Evolutionary conservation across 345 rosid species (phyloP).

Genomic region (Murraya koenigii): DNA sequence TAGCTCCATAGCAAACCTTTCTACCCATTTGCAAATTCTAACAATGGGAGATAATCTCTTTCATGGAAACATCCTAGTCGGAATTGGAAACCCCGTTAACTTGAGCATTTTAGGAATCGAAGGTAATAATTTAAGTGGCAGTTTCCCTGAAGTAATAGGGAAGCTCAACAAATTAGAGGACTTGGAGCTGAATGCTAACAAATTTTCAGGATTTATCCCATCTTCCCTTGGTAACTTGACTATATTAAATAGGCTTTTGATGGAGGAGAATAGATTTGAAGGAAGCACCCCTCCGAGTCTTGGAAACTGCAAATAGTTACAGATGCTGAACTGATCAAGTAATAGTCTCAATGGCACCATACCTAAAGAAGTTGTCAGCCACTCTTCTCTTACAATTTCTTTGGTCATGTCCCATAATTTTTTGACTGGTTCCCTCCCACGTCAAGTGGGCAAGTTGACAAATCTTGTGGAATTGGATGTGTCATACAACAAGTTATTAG

Average conservation of each 20-base stretch:
- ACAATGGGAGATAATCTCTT: conserved; percentile 6
- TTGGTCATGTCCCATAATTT: conserved; percentile 2
- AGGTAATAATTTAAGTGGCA: not conserved
- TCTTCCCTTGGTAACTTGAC: not conserved
- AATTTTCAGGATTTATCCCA: not conserved
- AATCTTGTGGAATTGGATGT: not conserved
- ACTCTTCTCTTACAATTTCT: not conserved
- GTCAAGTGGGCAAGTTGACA: conserved; percentile 2
- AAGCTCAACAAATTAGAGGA: not conserved
- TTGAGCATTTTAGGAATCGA: not conserved
- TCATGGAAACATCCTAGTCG: conserved; percentile 15
- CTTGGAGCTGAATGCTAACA: not conserved
- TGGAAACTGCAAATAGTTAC: not conserved
- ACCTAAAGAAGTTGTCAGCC: not conserved
- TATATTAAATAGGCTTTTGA: not conserved
- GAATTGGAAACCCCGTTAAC: conserved; percentile 19
- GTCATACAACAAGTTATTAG: not conserved
- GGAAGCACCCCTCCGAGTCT: conserved; percentile 15
- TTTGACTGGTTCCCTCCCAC: not conserved
- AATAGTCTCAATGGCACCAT: conserved; percentile 11
- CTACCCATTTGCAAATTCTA: not conserved
- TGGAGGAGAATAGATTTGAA: not conserved
- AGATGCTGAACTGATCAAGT: not conserved
- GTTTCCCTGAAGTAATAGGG: not conserved
- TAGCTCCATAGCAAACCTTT: conserved; percentile 11